Evolutionary conservation across 768 basidiomycete genomes (phyloP).

Genomic region (Suillus fuscotomentosus): DNA sequence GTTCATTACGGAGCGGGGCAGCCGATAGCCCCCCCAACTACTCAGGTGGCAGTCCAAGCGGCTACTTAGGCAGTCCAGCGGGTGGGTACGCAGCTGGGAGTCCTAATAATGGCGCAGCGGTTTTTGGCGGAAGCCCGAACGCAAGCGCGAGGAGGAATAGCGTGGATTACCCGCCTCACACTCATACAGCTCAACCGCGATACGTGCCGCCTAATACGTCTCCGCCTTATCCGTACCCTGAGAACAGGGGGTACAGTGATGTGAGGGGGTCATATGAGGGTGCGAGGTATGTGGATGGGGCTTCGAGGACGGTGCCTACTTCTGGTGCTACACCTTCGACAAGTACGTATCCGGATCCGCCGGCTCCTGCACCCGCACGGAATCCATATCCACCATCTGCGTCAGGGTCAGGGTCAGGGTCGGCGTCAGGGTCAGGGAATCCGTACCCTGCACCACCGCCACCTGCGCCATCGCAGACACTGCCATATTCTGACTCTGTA

Average conservation of each 20-base stretch:
- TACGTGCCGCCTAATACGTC: not conserved
- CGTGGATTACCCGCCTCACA: not conserved
- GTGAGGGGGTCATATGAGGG: not conserved
- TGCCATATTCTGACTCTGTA: slow-evolving; percentile 3
- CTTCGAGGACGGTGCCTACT: not conserved
- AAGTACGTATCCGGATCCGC: slow-evolving; percentile 7
- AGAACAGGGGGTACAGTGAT: slow-evolving; percentile 1
- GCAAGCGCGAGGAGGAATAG: not conserved
- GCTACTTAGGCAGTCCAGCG: slow-evolving; percentile 56
- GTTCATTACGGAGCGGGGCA: slow-evolving; percentile 36
- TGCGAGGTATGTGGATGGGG: not conserved
- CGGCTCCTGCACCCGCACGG: slow-evolving; percentile 15
- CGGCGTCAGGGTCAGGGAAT: slow-evolving; percentile 20
- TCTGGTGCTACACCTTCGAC: not conserved
- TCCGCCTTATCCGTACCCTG: slow-evolving; percentile 3
- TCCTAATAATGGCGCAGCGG: not conserved
- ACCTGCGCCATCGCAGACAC: slow-evolving; percentile 12
- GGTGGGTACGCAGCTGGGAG: slow-evolving; percentile 10
- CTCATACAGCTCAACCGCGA: not conserved
- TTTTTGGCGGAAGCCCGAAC: not conserved
- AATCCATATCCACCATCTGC: slow-evolving; percentile 22
- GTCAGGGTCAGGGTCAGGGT: slow-evolving; percentile 16
- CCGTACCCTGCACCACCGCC: slow-evolving; percentile 22
- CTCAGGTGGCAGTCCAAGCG: slow-evolving; percentile 55
- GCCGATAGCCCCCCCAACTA: slow-evolving; percentile 47